Evolutionary conservation across 805 yeast genomes (phyloP).

Genomic region (Candida broadrunensis): DNA sequence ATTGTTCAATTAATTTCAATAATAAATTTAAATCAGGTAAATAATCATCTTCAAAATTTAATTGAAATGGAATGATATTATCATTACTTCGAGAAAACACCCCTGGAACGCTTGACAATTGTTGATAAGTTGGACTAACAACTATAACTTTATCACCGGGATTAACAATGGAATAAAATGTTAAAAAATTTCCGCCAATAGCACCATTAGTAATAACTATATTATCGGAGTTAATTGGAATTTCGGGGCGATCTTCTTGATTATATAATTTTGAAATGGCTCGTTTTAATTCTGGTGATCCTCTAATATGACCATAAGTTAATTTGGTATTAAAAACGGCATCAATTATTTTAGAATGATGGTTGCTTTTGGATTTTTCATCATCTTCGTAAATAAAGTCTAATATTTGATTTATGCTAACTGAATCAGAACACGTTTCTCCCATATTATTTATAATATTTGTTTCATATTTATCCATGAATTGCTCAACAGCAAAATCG

Average conservation of each 20-base stretch:
- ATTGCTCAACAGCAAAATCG: slow-evolving; percentile 50
- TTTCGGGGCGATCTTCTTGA: slow-evolving; percentile 12
- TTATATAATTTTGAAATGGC: slow-evolving; percentile 36
- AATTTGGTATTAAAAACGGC: slow-evolving; percentile 24
- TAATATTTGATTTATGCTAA: slow-evolving; percentile 38
- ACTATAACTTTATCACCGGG: slow-evolving; percentile 47
- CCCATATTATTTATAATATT: slow-evolving; percentile 41
- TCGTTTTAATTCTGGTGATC: slow-evolving; percentile 37
- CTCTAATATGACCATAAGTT: slow-evolving; percentile 46
- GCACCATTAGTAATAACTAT: slow-evolving; percentile 54
- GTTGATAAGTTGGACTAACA: slow-evolving; percentile 50
- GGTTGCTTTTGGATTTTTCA: not conserved
- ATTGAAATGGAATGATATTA: slow-evolving; percentile 30
- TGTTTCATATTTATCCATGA: slow-evolving; percentile 50
- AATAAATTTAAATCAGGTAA: slow-evolving; percentile 35
- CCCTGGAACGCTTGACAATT: slow-evolving; percentile 44
- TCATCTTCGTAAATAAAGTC: slow-evolving; percentile 11
- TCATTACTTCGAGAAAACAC: slow-evolving; percentile 38
- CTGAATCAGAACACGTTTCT: slow-evolving; percentile 50
- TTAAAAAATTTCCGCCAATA: slow-evolving; percentile 52
- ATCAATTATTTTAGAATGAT: slow-evolving; percentile 2
- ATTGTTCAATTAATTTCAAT: slow-evolving; percentile 22
- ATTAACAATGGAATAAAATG: slow-evolving; percentile 41
- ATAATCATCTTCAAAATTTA: slow-evolving; percentile 31
- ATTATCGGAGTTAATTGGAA: slow-evolving; percentile 23